Base-by-base conservation (phyloP, 495 filamentous ascomycete species). In the Pseudotulostoma volvatum region DNA sequence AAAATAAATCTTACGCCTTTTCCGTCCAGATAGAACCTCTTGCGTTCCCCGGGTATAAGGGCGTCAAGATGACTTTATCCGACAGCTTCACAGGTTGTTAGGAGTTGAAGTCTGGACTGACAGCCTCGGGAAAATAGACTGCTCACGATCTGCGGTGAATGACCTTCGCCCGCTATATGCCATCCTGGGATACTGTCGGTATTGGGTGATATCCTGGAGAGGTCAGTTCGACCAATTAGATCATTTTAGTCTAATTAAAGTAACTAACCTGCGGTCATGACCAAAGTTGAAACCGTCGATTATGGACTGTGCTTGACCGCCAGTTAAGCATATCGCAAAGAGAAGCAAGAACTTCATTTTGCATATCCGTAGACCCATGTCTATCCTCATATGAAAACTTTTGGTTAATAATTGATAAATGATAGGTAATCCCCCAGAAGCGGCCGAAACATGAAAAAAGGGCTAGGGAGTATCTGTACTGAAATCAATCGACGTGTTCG, bases 41-140 rank as follows among this genome's bases (percentile, higher is more conserved):
- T 44, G 75, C 73, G 55, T 90, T 90, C 33, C 90, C 90, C 7
- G 88, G 86, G 36, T 71, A 74, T 5, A 83, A 78, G 1, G 92
- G 90, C 7, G 92, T 97, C 34, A 97, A 67, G 50, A 97, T 83
- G 38, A 96, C 42, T 54, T 86, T 85, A 63, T 96, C 84, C 33
- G 85, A 92, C 43, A 96, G 71, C 66, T 70, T 28, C n/a, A n/a
- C n/a, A 28, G 23, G 23, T 5, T 28, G 23, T 5, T 28, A 11
- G 5, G 5, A 28, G 11, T 28, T 11, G 23, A 11, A 47, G 38
- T 31, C 1, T 28, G 8, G 3, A 2, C 9, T 37, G 1, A 20
- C 16, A n/a, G 7, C 9, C 21, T 5, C 3, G 25, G 1, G 9
- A 9, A 33, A 4, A 7, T 2, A 25, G 44, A 36, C 18, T 44